Evolutionary conservation across 2,329 filamentous ascomycete species (phyloP).

Genomic region (Setomelanomma holmii): DNA sequence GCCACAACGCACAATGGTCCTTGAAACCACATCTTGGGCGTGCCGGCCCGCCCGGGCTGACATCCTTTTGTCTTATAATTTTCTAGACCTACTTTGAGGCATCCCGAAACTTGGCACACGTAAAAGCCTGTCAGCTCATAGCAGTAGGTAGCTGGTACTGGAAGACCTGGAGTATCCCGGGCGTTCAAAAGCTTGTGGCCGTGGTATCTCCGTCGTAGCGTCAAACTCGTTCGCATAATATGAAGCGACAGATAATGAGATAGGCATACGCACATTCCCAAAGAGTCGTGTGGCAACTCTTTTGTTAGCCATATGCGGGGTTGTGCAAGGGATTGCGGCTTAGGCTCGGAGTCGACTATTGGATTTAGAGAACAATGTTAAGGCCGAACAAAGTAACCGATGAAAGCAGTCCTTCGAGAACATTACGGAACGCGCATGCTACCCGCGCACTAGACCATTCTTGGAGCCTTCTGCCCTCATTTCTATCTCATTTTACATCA

Average conservation of each 20-base stretch:
- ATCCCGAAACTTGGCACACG: background rate
- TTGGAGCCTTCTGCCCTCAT: constrained; percentile 21
- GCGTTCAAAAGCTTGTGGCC: background rate
- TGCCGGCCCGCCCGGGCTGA: too few relatives aligned
- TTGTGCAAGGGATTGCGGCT: background rate
- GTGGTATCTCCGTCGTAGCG: too few relatives aligned
- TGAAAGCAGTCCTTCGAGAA: constrained; percentile 11
- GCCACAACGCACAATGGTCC: background rate
- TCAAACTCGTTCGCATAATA: too few relatives aligned
- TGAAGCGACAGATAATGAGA: background rate
- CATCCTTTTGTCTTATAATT: too few relatives aligned
- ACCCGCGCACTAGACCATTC: constrained; percentile 22
- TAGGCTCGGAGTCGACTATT: background rate
- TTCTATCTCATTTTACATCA: constrained; percentile 5
- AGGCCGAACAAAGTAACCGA: constrained; percentile 34
- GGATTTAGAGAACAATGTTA: constrained; percentile 41
- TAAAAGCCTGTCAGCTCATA: background rate
- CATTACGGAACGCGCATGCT: constrained; percentile 2
- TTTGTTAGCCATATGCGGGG: background rate
- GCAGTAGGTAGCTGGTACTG: background rate
- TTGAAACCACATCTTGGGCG: too few relatives aligned
- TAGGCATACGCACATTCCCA: background rate
- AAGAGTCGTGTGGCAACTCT: background rate
- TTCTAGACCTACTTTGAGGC: too few relatives aligned
- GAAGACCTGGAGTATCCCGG: background rate